Evolutionary conservation across 176 grass and related monocot species (phyloP).

Genomic region (sorghum (Sorghum bicolor)): Sorghum_bicolor_NCBIv3 NC_012876.2:63943501-63944000

Average conservation of each 20-base stretch:
- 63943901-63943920: not conserved
- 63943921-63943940: not conserved
- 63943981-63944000: not conserved
- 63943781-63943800: conserved; percentile 5
- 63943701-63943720: conserved; percentile 66
- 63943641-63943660: conserved; percentile 61
- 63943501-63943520: no score
- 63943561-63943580: not conserved
- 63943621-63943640: conserved; percentile 30
- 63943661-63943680: conserved; percentile 71
- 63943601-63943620: not conserved
- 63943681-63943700: conserved; percentile 66
- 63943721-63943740: conserved; percentile 53
- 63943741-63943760: conserved; percentile 28
- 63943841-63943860: not conserved
- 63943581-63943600: not conserved
- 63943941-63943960: not conserved
- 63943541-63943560: not conserved
- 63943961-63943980: not conserved
- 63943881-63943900: not conserved
- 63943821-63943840: not conserved
- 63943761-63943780: conserved; percentile 87
- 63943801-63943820: not conserved
- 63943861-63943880: not conserved
- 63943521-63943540: no score